Conservation (phyloP, 2,329 filamentous ascomycete genomes). For the Clarireedia homoeocarpa region DNA sequence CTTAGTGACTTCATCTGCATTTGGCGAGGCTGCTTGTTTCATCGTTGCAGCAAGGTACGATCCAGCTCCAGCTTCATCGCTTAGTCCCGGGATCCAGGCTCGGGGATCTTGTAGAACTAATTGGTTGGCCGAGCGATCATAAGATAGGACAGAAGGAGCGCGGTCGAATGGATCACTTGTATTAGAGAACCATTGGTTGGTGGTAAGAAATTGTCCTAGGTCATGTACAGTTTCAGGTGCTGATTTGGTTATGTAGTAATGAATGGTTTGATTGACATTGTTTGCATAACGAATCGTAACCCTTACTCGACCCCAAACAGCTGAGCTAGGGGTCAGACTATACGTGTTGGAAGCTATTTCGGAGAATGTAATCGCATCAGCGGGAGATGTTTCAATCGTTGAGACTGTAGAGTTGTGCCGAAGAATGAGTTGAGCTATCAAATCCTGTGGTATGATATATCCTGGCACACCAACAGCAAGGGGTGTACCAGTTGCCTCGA, state of each 20-base stretch:
- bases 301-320: slow-evolving; percentile 42
- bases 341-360: slow-evolving; percentile 31
- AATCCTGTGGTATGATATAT: slow-evolving; percentile 43
- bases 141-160: slow-evolving; percentile 47
- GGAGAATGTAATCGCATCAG: slow-evolving; percentile 31
- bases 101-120: slow-evolving; percentile 40
- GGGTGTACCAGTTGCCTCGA: slow-evolving; percentile 37
- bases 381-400: slow-evolving; percentile 34
- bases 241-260: slow-evolving; percentile 47
- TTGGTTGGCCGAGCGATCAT: slow-evolving; percentile 41
- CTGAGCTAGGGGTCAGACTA: slow-evolving; percentile 35
- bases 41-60: slow-evolving; percentile 46
- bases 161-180: slow-evolving; percentile 46
- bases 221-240: slow-evolving; percentile 37
- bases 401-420: slow-evolving; percentile 34
- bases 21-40: slow-evolving; percentile 46
- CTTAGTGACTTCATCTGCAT: slow-evolving; percentile 40
- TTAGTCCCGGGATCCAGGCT: slow-evolving; percentile 52
- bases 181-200: slow-evolving; percentile 43
- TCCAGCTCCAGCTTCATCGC: slow-evolving; percentile 51
- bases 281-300: slow-evolving; percentile 42
- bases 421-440: slow-evolving; percentile 39
- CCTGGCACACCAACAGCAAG: slow-evolving; percentile 46
- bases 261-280: slow-evolving; percentile 42
- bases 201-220: slow-evolving; percentile 46